Evolutionary conservation across 169 alveolate species (phyloP).

Genomic region (Plasmodium cynomolgi): DNA sequence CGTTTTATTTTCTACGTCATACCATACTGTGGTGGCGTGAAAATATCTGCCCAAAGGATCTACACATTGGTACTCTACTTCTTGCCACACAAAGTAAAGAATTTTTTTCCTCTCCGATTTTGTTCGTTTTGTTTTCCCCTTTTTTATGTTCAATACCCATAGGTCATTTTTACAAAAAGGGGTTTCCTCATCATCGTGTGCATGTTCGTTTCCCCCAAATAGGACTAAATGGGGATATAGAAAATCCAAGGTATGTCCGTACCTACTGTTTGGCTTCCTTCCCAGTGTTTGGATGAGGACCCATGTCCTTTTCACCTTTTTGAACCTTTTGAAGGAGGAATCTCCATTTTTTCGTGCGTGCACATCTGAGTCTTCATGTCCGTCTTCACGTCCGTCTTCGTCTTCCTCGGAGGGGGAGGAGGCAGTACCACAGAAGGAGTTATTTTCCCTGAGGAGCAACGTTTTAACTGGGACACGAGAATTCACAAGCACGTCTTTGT

Average conservation of each 20-base stretch:
- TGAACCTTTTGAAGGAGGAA: background rate
- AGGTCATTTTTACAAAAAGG: conserved; percentile 49
- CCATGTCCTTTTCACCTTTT: conserved; percentile 57
- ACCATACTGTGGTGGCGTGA: conserved; percentile 70
- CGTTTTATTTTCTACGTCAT: conserved; percentile 46
- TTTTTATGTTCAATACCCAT: conserved; percentile 66
- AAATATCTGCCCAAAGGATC: conserved; percentile 61
- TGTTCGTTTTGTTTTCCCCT: conserved; percentile 19
- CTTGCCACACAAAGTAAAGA: conserved; percentile 49
- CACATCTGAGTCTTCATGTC: conserved; percentile 1
- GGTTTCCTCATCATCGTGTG: conserved; percentile 46
- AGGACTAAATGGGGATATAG: conserved; percentile 52
- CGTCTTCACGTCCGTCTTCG: too few species aligned
- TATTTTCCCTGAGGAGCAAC: background rate
- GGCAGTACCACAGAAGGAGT: background rate
- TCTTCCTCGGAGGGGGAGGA: conserved; percentile 5
- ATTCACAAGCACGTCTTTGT: conserved; percentile 1
- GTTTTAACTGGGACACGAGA: conserved; percentile 24
- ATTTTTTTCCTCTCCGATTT: background rate
- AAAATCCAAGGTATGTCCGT: conserved; percentile 71
- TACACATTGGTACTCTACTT: conserved; percentile 23
- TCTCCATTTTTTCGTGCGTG: background rate
- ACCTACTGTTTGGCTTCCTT: conserved; percentile 52
- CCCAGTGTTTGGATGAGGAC: conserved; percentile 26
- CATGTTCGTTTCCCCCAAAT: conserved; percentile 72